phyloP scores from a whole-genome alignment of 768 basidiomycete genomes.

The Pleurotus djamor region DNA sequence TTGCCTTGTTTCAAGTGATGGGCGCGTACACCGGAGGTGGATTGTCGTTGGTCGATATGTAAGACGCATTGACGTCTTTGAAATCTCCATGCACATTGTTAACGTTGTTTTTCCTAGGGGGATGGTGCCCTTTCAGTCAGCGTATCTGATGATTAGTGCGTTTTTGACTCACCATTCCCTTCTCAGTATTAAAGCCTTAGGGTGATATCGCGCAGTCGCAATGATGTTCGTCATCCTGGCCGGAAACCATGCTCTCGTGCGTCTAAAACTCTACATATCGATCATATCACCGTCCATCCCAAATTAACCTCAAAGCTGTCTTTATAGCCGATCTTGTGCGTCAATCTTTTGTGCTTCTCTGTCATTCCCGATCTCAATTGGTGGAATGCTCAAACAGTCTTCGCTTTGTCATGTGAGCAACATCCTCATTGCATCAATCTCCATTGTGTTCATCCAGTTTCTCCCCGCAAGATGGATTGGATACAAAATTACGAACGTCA shows the following conservation, averaged over 20 bases:
- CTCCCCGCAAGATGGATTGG: slow-evolving; percentile 53
- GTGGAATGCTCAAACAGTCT: slow-evolving; percentile 33
- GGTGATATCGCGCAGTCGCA: slow-evolving; percentile 30
- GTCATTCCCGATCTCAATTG: neutral
- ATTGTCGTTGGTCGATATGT: slow-evolving; percentile 63
- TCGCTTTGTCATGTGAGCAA: slow-evolving; percentile 56
- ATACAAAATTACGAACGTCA: slow-evolving; percentile 44
- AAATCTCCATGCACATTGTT: neutral
- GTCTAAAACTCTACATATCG: slow-evolving; percentile 18
- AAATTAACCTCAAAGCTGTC: neutral
- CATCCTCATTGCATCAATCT: neutral
- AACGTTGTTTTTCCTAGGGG: slow-evolving; percentile 27
- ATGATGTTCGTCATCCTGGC: slow-evolving; percentile 66
- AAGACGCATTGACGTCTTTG: slow-evolving; percentile 10
- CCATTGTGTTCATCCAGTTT: neutral
- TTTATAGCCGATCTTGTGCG: slow-evolving; percentile 59
- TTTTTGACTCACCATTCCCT: neutral
- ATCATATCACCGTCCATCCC: neutral
- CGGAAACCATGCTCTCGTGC: slow-evolving; percentile 74
- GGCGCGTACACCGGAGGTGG: slow-evolving; percentile 69
- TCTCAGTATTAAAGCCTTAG: neutral
- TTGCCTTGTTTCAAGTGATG: slow-evolving; percentile 40
- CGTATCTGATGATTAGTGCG: slow-evolving; percentile 62
- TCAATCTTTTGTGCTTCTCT: slow-evolving; percentile 6
- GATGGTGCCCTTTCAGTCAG: slow-evolving; percentile 70